Conservation (phyloP, 208 protist genomes). For the Crithidia bombi region DNA sequence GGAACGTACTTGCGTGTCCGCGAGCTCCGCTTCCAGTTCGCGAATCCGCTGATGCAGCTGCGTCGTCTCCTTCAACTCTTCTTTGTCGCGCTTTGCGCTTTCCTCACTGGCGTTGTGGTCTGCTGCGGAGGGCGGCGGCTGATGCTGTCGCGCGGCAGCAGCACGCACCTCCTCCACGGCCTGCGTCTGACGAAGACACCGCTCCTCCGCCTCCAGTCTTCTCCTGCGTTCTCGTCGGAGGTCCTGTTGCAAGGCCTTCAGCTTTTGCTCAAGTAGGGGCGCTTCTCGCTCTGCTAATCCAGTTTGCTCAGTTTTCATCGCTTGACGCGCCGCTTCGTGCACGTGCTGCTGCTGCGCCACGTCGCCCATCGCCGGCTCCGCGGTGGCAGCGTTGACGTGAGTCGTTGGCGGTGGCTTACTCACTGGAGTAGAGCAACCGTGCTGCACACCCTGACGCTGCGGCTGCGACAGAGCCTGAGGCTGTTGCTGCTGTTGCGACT, state of each 20-base stretch:
- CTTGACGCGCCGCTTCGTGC: not conserved
- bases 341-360: not conserved
- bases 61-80: not conserved
- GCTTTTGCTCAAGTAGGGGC: not conserved
- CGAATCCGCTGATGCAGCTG: conserved; percentile 22
- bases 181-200: not conserved
- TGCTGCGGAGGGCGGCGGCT: too few relatives aligned
- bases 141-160: not conserved
- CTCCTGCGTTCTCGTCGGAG: conserved; percentile 14
- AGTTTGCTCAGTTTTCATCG: too few relatives aligned
- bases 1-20: not conserved
- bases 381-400: not conserved
- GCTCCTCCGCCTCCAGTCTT: conserved; percentile 16
- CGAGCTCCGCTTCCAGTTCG: conserved; percentile 5
- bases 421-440: conserved; percentile 10
- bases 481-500: not conserved
- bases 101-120: not conserved
- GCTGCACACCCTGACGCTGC: not conserved
- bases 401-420: not conserved
- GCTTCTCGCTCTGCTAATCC: too few relatives aligned
- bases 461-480: not conserved
- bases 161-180: conserved; percentile 4
- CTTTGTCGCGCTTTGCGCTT: not conserved
- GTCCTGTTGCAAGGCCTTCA: conserved; percentile 11
- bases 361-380: not conserved